phyloP scores from a whole-genome alignment of 768 basidiomycete species.

The Cystofilobasidium ferigula region DNA sequence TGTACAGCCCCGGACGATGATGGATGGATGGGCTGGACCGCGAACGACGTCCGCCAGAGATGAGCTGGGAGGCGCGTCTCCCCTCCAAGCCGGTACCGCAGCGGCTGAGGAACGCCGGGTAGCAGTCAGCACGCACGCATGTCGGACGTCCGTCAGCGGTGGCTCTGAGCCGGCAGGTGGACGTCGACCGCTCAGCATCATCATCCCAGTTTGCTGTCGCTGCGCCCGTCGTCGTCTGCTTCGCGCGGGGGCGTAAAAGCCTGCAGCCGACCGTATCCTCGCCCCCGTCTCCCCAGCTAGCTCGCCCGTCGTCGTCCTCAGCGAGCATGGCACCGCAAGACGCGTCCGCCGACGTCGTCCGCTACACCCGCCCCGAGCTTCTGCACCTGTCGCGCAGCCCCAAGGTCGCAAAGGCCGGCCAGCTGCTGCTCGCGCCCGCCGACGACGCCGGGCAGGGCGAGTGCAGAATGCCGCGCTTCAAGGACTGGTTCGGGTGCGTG shows the following conservation, averaged over 20 bases:
- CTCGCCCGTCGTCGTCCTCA: background rate
- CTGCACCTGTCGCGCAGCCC: background rate
- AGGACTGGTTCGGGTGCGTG: conserved; percentile 20
- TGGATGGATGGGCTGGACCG: too few species aligned
- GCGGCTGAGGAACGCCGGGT: too few species aligned
- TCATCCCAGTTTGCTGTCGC: too few species aligned
- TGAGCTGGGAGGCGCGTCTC: too few species aligned
- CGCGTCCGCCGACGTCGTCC: background rate
- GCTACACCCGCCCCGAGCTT: background rate
- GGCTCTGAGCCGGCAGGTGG: too few species aligned
- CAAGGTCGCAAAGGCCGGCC: background rate
- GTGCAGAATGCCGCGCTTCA: conserved; percentile 10
- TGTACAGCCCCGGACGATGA: too few species aligned
- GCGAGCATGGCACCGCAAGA: background rate
- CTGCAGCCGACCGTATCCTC: background rate
- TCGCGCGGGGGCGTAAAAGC: background rate
- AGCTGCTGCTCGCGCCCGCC: background rate
- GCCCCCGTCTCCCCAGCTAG: background rate
- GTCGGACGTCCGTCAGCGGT: too few species aligned
- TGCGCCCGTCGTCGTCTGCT: too few species aligned
- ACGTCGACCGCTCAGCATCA: too few species aligned
- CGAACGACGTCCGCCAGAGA: too few species aligned
- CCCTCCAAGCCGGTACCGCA: too few species aligned
- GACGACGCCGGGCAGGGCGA: background rate
- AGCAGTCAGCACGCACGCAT: too few species aligned